A percentile compares a stretch with the other conserved stretches of the same genome.
phyloP scores from a whole-genome alignment of 164 flowering plant genomes.

The Aristolochia contorta region DNA sequence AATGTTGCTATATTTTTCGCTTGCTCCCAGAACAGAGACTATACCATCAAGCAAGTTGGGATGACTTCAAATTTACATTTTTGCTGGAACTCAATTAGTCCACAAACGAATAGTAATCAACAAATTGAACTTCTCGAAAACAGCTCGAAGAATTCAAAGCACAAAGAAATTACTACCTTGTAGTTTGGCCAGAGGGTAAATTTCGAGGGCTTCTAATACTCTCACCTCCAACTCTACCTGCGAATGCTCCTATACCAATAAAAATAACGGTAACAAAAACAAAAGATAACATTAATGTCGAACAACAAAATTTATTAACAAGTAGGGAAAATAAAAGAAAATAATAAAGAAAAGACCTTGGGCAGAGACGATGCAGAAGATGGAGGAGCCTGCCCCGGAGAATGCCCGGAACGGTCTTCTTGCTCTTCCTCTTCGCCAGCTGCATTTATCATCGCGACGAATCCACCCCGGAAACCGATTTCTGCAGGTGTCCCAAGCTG shows the following conservation, averaged over 20 bases:
- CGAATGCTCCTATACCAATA: conserved; percentile 49
- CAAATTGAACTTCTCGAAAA: too few relatives aligned
- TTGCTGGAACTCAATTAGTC: too few relatives aligned
- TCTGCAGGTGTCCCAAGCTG: background rate
- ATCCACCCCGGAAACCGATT: background rate
- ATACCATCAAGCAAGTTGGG: too few relatives aligned
- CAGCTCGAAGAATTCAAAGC: background rate
- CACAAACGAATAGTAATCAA: too few relatives aligned
- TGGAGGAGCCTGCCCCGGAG: background rate
- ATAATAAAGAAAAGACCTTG: background rate
- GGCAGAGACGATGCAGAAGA: background rate
- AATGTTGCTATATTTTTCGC: too few relatives aligned
- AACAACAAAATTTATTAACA: background rate
- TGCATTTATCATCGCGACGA: background rate
- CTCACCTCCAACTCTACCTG: conserved; percentile 89
- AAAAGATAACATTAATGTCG: background rate
- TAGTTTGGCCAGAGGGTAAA: conserved; percentile 74
- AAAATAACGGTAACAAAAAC: background rate
- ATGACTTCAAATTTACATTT: too few relatives aligned
- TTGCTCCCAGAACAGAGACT: too few relatives aligned
- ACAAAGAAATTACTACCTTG: conserved; percentile 33
- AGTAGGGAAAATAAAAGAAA: background rate
- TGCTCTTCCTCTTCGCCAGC: background rate
- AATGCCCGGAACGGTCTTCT: conserved; percentile 1
- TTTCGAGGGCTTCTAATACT: conserved; percentile 81